Evolutionary conservation across 768 basidiomycete species (phyloP).

Genomic region (Austroboletus eburneus): DNA sequence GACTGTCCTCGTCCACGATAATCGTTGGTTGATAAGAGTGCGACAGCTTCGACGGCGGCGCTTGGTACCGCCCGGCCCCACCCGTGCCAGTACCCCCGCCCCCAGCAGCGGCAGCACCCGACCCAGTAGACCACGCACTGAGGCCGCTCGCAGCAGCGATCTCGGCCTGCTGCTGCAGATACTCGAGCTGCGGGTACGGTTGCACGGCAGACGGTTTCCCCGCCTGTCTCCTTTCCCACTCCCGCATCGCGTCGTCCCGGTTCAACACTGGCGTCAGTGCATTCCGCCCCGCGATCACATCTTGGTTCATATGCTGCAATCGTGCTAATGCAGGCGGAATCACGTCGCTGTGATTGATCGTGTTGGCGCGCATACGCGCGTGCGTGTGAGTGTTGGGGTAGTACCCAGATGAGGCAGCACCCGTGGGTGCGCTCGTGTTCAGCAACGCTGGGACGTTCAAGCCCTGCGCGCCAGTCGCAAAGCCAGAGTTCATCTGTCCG

Average conservation of each 20-base stretch:
- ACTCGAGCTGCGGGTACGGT: slow-evolving; percentile 88
- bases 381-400: slow-evolving; percentile 42
- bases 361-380: slow-evolving; percentile 79
- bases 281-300: slow-evolving; percentile 66
- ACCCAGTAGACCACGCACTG: slow-evolving; percentile 46
- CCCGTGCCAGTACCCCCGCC: slow-evolving; percentile 5
- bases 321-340: slow-evolving; percentile 94
- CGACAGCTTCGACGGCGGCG: slow-evolving; percentile 30
- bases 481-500: slow-evolving; percentile 20
- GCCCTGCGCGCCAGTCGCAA: slow-evolving; percentile 11
- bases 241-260: slow-evolving; percentile 89
- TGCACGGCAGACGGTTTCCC: slow-evolving; percentile 68
- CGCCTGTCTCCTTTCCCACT: slow-evolving; percentile 90
- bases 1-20: slow-evolving; percentile 62
- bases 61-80: slow-evolving; percentile 43
- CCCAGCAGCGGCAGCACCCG: slow-evolving; percentile 16
- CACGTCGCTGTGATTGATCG: slow-evolving; percentile 80
- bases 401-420: slow-evolving; percentile 54
- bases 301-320: slow-evolving; percentile 84
- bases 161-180: slow-evolving; percentile 90
- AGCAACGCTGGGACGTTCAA: slow-evolving; percentile 25
- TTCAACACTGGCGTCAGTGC: slow-evolving; percentile 92
- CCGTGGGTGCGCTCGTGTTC: slow-evolving; percentile 44
- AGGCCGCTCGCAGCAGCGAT: slow-evolving; percentile 63
- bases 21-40: slow-evolving; percentile 50